Base-by-base conservation (phyloP, 2,329 filamentous ascomycete genomes). In the Pseudocercospora pini-densiflorae region DNA sequence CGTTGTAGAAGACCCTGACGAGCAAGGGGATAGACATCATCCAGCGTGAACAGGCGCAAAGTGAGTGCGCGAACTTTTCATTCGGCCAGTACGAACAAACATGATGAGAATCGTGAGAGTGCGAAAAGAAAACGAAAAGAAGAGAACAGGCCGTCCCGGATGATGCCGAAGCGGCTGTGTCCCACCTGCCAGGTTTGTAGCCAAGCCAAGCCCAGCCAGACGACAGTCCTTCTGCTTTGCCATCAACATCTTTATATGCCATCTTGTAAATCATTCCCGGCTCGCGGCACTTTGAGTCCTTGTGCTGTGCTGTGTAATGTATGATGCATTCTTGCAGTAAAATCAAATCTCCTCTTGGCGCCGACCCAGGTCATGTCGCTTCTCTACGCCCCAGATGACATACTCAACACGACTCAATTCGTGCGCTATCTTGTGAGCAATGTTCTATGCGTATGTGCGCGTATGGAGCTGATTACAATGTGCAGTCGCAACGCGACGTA, bases 401-500 rank as follows among this genome's bases (percentile, higher is more conserved):
- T 53, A 19, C n/a, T 51, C 21, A 51, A 51, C 40, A 51, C 21
- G 8, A 51, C 59, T 19, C 59, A 51, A 31, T 61, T 51, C 31
- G 59, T 61, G 23, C 67, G 70, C 43, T 65, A 73, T 62, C 70
- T 79, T 62, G 77, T 79, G 69, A 57, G 71, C 62, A 51, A 33
- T 40, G 3, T 53, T 27, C 27, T n/a, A 6, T 23, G 23, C 45
- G n/a, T 61, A 21, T n/a, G 27, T 16, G 23, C 21, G 33, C 31
- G 8, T 3, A 23, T 58, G n/a, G 2, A 45, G 59, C 65, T 68
- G 55, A 70, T 61, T 16, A 2, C 27, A 16, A 10, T 45, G 29
- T 23, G 45, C 71, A 88, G 88, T 87, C 87, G 53, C 86, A 89
- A 76, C 80, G 89, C 76, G 89, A 91, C 80, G 79, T 89, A 47